phyloP scores from a whole-genome alignment of 192 early-diverging fungal genomes.

The Entomortierella lignicola region DNA sequence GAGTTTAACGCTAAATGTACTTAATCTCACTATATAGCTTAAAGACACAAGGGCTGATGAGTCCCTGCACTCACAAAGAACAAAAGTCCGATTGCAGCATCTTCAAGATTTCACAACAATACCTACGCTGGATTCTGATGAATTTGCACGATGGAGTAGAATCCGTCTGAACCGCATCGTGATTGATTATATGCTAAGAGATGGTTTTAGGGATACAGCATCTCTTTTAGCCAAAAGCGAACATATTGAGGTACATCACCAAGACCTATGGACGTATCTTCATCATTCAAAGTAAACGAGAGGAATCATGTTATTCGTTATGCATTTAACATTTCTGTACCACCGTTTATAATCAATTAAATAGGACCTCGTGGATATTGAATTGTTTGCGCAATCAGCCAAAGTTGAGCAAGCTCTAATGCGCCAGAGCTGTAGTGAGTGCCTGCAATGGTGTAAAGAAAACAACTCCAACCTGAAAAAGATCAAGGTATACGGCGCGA shows the following conservation, averaged over 20 bases:
- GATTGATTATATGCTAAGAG: constrained; percentile 95
- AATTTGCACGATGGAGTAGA: constrained; percentile 88
- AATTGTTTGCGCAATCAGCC: constrained; percentile 87
- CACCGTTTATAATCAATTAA: too few relatives aligned
- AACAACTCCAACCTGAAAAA: constrained; percentile 91
- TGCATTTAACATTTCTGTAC: too few relatives aligned
- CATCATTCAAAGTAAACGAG: too few relatives aligned
- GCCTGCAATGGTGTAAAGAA: constrained; percentile 94
- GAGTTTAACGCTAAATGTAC: too few relatives aligned
- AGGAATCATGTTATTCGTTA: not conserved
- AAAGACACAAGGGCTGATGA: constrained; percentile 84
- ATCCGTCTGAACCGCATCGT: constrained; percentile 88
- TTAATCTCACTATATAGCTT: constrained; percentile 64
- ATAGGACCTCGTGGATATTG: constrained; percentile 91
- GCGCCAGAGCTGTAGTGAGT: constrained; percentile 84
- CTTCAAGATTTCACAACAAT: constrained; percentile 79
- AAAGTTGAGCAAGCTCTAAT: constrained; percentile 84
- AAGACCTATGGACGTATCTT: too few relatives aligned
- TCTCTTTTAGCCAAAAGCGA: constrained; percentile 68
- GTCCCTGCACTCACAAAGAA: constrained; percentile 71
- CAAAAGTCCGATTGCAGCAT: constrained; percentile 80
- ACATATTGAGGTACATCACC: constrained; percentile 68
- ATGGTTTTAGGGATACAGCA: constrained; percentile 85
- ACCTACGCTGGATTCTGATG: constrained; percentile 70
- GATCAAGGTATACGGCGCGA: constrained; percentile 71